These are phyloP conservation scores for Areca catechu DNA, from an alignment of 176 grass and related monocot genomes.

Conservation along the genomic window DNA sequence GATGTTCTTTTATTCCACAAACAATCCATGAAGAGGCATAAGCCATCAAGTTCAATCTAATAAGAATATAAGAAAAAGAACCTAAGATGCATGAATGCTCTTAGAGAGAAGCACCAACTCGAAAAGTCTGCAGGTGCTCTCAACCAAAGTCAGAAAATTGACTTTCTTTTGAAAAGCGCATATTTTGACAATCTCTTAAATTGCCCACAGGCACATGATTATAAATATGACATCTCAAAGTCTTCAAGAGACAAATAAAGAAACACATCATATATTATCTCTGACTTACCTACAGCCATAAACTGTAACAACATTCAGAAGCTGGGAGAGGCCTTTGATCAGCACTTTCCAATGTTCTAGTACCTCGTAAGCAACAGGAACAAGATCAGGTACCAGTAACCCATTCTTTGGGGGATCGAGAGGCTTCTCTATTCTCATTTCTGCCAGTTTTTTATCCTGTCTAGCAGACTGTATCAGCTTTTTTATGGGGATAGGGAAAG, in stretches of 20 bases:
- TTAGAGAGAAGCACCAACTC: too few species aligned
- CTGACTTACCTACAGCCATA: slow-evolving; percentile 66
- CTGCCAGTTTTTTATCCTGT: slow-evolving; percentile 53
- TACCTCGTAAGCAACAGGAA: slow-evolving; percentile 68
- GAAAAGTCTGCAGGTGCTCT: too few species aligned
- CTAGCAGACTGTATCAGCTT: slow-evolving; percentile 56
- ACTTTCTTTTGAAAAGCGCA: too few species aligned
- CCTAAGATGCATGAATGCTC: too few species aligned
- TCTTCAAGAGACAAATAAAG: neutral
- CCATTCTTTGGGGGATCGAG: slow-evolving; percentile 82
- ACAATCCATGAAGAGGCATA: too few species aligned
- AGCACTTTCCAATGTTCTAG: slow-evolving; percentile 77
- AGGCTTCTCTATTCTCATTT: slow-evolving; percentile 59
- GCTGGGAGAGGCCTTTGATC: slow-evolving; percentile 69
- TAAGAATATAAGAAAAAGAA: too few species aligned
- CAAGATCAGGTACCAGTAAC: slow-evolving; percentile 70
- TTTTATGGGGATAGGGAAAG: slow-evolving; percentile 56
- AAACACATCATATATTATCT: slow-evolving; percentile 1
- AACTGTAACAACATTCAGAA: slow-evolving; percentile 69
- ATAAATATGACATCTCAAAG: too few species aligned
- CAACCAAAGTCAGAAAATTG: too few species aligned
- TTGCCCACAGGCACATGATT: too few species aligned
- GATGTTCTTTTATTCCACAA: too few species aligned
- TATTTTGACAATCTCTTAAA: too few species aligned
- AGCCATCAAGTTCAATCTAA: too few species aligned